phyloP scores from a whole-genome alignment of 352 stramenopile species.

The Globisporangium camurandrum region DNA sequence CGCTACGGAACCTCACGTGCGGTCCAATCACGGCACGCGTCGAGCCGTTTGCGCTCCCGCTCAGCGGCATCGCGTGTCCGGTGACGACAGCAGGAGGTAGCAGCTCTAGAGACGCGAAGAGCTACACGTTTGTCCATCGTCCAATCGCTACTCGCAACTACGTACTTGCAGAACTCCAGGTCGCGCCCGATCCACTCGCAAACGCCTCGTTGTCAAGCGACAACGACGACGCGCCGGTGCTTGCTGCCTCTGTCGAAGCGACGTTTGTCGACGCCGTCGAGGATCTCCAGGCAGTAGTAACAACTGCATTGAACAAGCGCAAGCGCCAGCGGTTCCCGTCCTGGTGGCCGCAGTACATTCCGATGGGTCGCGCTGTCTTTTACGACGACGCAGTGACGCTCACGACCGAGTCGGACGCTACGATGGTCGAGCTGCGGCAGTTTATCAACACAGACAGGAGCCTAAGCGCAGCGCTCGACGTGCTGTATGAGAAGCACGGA shows the following conservation, averaged over 20 bases:
- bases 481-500: conserved; percentile 71
- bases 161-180: conserved; percentile 25
- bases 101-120: too few species aligned
- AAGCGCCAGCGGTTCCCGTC: conserved; percentile 32
- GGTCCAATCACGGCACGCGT: conserved; percentile 50
- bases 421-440: conserved; percentile 24
- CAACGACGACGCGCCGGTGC: conserved; percentile 9
- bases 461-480: conserved; percentile 41
- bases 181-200: conserved; percentile 15
- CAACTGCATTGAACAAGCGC: conserved; percentile 2
- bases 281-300: too few species aligned
- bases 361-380: conserved; percentile 55
- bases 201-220: neutral
- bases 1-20: conserved; percentile 48
- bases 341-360: conserved; percentile 56
- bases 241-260: conserved; percentile 27
- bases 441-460: conserved; percentile 41
- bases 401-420: conserved; percentile 41
- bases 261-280: conserved; percentile 27
- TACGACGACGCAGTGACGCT: conserved; percentile 65
- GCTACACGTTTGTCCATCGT: conserved; percentile 48
- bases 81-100: too few species aligned
- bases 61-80: conserved; percentile 39
- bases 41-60: conserved; percentile 41
- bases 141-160: conserved; percentile 53